A percentile compares a stretch with the other conserved stretches of the same genome.
Evolutionary conservation across 2,329 filamentous ascomycete genomes (phyloP).

Genomic region (Biscogniauxia sp.): DNA sequence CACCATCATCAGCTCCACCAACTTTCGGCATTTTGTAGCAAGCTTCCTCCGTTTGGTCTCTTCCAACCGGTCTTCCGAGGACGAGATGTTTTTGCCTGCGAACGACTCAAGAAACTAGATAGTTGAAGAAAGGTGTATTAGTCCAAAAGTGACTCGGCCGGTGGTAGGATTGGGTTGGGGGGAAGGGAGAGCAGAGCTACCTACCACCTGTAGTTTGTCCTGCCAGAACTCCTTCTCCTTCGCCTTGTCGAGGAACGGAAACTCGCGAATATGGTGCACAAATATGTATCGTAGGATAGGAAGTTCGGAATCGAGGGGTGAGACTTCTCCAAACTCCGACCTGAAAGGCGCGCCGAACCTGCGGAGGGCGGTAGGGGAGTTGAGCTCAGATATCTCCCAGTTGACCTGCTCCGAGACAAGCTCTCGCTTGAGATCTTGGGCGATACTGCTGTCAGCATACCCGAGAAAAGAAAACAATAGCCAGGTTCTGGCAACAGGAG

Average conservation of each 20-base stretch:
- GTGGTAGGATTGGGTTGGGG: no score
- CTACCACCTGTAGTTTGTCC: conserved; percentile 88
- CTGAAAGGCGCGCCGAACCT: conserved; percentile 94
- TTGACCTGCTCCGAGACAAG: conserved; percentile 86
- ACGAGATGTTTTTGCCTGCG: conserved; percentile 94
- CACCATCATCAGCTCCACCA: conserved; percentile 99
- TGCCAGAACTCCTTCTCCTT: conserved; percentile 99
- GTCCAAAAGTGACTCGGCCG: background rate
- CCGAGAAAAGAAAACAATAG: background rate
- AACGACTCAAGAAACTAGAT: conserved; percentile 91
- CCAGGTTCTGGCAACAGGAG: background rate
- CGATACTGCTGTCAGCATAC: conserved; percentile 16
- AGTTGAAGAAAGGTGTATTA: conserved; percentile 2
- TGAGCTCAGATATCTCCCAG: conserved; percentile 88
- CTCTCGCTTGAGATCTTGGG: conserved; percentile 87
- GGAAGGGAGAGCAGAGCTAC: conserved; percentile 37
- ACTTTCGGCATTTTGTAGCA: conserved; percentile 87
- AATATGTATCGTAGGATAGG: conserved; percentile 96
- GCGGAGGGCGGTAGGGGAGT: conserved; percentile 89
- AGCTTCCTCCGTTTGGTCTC: conserved; percentile 94
- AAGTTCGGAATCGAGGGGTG: conserved; percentile 88
- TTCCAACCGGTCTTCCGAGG: conserved; percentile 91
- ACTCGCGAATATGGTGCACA: conserved; percentile 95
- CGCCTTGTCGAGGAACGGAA: conserved; percentile 95
- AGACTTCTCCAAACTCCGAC: conserved; percentile 88